Evolutionary conservation across 768 basidiomycete genomes (phyloP), one percentile per base, ranked within the genome.

Genomic region (Crepidotus variabilis): DNA sequence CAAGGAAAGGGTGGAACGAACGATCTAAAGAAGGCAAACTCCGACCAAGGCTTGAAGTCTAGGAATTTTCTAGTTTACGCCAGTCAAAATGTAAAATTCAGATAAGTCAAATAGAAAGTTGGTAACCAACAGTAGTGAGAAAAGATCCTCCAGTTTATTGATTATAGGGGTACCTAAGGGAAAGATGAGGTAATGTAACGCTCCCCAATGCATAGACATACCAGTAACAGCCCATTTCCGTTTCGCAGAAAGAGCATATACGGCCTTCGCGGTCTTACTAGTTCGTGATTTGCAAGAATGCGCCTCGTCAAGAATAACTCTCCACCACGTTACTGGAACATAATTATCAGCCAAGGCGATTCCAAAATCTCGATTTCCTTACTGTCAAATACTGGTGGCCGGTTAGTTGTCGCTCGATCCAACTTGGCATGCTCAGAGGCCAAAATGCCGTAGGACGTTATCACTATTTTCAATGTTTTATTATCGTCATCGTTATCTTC

Each of bases 191-290:
- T 22, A 45, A 51, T 18, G 5, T 6, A 6, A 43, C 6, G 0
- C 24, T 52, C 34, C 6, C 51, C 32, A 49, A 33, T 21, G 13
- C 11, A 47, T 22, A 9, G 22, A 52, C 67, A 20, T 60, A 81
- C 88, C 93, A 11, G 93, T 96, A 24, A 96, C 84, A 2, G 92
- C 92, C 96, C 96, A 98, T 60, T 90, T 79, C 47, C 92, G 75
- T 58, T 86, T 78, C 4, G 90, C 90, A 20, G 78, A 81, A 9
- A 98, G 77, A 5, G 90, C 90, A 67, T 89, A 98, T 47, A 91
- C 91, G 6, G 96, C 89, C 62, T 87, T 90, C 0, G 93, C 92
- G 13, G 90, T 92, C 69, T 90, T 89, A 63, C 92, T 94, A 6
- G 81, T 79, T 21, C 95, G 81, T 11, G 90, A 93, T 72, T 97